Evolutionary conservation across 306 rosid species (phyloP).

Genomic region (Senna siamea): DNA sequence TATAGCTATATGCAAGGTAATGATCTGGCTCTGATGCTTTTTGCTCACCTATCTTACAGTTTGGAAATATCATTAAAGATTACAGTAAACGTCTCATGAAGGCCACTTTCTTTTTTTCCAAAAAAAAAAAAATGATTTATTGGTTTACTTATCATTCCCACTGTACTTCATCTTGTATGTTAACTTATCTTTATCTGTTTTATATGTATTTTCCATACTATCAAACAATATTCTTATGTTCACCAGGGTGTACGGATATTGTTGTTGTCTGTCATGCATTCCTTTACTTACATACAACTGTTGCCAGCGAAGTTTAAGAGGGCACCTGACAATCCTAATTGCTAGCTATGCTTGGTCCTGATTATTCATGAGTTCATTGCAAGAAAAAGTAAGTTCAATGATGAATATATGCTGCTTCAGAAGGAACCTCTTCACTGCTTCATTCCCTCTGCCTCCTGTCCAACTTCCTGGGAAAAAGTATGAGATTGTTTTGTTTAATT

Average conservation of each 20-base stretch:
- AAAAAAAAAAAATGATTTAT: too few relatives aligned
- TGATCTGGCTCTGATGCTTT: too few relatives aligned
- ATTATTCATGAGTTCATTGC: slow-evolving; percentile 47
- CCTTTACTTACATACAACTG: background rate
- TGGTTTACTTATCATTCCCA: too few relatives aligned
- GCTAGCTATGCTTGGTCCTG: slow-evolving; percentile 23
- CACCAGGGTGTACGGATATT: slow-evolving; percentile 6
- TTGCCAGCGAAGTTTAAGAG: slow-evolving; percentile 15
- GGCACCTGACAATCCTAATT: background rate
- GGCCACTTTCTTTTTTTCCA: too few relatives aligned
- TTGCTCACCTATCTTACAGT: too few relatives aligned
- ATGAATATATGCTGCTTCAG: slow-evolving; percentile 62
- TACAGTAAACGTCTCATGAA: too few relatives aligned
- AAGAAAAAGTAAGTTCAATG: slow-evolving; percentile 29
- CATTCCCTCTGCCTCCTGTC: slow-evolving; percentile 55
- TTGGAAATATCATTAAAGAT: too few relatives aligned
- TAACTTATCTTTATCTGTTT: background rate
- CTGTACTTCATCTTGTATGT: background rate
- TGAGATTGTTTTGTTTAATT: slow-evolving; percentile 7
- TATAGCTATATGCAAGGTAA: too few relatives aligned
- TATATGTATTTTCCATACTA: background rate
- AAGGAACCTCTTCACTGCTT: slow-evolving; percentile 56
- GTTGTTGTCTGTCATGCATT: background rate
- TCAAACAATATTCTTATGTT: slow-evolving; percentile 25
- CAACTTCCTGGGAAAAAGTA: slow-evolving; percentile 75